Conservation (phyloP, 495 filamentous ascomycete species). For the Aspergillus haitiensis region DNA sequence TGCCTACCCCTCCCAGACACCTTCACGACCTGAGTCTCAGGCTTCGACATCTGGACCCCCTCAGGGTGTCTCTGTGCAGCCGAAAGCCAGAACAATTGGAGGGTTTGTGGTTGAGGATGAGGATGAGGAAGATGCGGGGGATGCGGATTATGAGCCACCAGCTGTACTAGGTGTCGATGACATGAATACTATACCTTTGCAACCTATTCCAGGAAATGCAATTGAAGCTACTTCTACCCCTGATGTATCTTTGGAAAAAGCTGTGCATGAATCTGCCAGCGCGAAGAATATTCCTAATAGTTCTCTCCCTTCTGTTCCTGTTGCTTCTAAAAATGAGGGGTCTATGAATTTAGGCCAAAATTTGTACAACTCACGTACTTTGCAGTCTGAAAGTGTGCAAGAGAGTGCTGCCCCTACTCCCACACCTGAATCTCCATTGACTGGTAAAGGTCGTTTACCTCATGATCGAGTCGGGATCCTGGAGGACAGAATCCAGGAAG, state of each 20-base stretch:
- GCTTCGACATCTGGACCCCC: constrained; percentile 40
- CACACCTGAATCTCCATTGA: constrained; percentile 41
- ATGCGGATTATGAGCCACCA: constrained; percentile 58
- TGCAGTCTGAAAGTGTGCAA: constrained; percentile 35
- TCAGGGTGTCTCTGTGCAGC: constrained; percentile 36
- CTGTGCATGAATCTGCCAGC: constrained; percentile 54
- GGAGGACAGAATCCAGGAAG: constrained; percentile 86
- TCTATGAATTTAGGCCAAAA: constrained; percentile 44
- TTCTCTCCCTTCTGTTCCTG: constrained; percentile 49
- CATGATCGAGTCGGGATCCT: constrained; percentile 80
- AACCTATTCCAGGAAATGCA: constrained; percentile 57
- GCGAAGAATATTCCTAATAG: constrained; percentile 55
- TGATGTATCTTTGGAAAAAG: constrained; percentile 59
- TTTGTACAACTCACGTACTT: constrained; percentile 44
- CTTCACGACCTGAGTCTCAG: constrained; percentile 41
- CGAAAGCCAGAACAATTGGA: constrained; percentile 69
- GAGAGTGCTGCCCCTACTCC: constrained; percentile 44
- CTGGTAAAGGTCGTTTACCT: constrained; percentile 60
- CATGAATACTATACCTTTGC: constrained; percentile 49
- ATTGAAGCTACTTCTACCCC: constrained; percentile 57
- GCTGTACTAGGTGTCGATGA: constrained; percentile 51
- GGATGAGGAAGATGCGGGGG: constrained; percentile 51
- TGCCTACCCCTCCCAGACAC: constrained; percentile 36
- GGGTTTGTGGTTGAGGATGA: constrained; percentile 81
- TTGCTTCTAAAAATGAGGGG: constrained; percentile 50